phyloP scores from a whole-genome alignment of 805 yeast genomes.

The Metschnikowia aberdeeniae region DNA sequence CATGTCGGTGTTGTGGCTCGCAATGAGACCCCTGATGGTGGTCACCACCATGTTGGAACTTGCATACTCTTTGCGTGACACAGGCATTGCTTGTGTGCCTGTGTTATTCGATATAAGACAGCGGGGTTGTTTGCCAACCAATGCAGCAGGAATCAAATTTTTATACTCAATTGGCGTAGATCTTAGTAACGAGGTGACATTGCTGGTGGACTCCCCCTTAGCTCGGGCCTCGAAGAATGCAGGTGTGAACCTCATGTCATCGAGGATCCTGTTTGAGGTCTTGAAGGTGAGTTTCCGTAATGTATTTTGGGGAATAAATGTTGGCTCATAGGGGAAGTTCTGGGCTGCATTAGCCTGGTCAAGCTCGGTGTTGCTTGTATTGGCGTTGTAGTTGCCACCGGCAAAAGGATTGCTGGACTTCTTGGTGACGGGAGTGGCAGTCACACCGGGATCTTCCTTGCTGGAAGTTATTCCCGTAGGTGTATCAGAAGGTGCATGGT shows the following conservation, averaged over 20 bases:
- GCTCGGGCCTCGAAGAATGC: slow-evolving; percentile 9
- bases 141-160: slow-evolving; percentile 13
- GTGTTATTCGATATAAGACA: slow-evolving; percentile 35
- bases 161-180: slow-evolving; percentile 38
- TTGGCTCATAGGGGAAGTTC: slow-evolving; percentile 13
- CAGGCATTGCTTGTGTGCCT: slow-evolving; percentile 31
- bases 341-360: slow-evolving; percentile 3
- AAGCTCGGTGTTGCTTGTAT: neutral
- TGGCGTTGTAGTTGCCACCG: slow-evolving; percentile 4
- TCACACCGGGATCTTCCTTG: neutral
- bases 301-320: slow-evolving; percentile 11
- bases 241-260: slow-evolving; percentile 44
- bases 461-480: neutral
- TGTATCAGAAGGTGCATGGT: neutral
- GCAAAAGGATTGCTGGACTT: slow-evolving; percentile 11
- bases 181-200: slow-evolving; percentile 21
- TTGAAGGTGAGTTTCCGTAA: slow-evolving; percentile 41
- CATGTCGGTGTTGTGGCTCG: slow-evolving; percentile 9
- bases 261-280: slow-evolving; percentile 63
- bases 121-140: slow-evolving; percentile 10
- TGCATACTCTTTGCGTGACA: slow-evolving; percentile 18
- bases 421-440: neutral
- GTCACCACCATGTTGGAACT: slow-evolving; percentile 19
- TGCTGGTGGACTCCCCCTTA: neutral
- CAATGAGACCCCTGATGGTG: slow-evolving; percentile 32